Evolutionary conservation across 495 filamentous ascomycete genomes (phyloP), one percentile per base, ranked within the genome.

Genomic region (Talaromyces liani): DNA sequence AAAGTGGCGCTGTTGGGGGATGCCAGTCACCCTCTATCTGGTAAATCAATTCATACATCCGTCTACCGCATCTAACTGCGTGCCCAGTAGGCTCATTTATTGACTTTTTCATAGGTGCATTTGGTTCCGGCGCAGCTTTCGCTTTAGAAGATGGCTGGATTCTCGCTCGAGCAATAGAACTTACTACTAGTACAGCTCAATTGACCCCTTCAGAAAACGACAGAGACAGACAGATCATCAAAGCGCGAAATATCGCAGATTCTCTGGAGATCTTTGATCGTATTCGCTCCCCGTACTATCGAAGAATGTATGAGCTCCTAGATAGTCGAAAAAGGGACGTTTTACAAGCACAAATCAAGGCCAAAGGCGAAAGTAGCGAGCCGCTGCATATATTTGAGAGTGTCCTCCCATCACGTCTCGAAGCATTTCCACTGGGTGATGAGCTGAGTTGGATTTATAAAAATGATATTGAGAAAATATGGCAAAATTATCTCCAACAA

Each of bases 111-210:
- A 18, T 33, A 58, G 80, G 80, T 58, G 75, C 73, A 2, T 79
- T 79, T 66, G 80, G 80, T 0, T 80, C 80, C 1, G 80, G 80
- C 0, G 78, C 80, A 1, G 77, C 76, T 6, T 83, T 83, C 60
- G 79, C 80, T 0, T 75, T 83, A 70, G 77, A 82, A 63, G 80
- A 83, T 66, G 75, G 73, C 14, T 83, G 75, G 74, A 74, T 79
- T 39, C 68, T 83, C 29, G 78, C 77, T 4, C 74, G 71, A 56
- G 72, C 76, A 6, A 68, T 83, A 2, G 75, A 76, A 16, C 64
- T 75, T 34, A 63, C 65, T 6, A 66, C 22, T 27, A 57, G 12
- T 22, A 60, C 4, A 56, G 31, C 45, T 62, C 62, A 45, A 63
- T 61, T 10, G 65, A 68, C 22, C 66, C 68, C 0, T 53, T 73